These are phyloP conservation scores for Penicillium subrubescens DNA, from an alignment of 495 filamentous ascomycete genomes.

Conservation along the genomic window DNA sequence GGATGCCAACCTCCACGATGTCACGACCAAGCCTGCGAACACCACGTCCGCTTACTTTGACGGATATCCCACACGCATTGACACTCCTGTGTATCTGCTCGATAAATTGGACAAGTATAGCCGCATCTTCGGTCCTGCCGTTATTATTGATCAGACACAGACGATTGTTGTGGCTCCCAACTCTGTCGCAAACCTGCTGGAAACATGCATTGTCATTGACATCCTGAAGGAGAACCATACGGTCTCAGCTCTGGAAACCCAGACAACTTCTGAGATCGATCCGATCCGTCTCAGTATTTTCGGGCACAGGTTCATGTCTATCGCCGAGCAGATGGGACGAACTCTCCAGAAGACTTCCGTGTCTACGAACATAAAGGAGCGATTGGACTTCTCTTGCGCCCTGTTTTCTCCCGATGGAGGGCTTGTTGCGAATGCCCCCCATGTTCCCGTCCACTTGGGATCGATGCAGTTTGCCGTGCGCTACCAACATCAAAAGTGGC, in stretches of 20 bases:
- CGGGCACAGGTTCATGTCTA: constrained; percentile 97
- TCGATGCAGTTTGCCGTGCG: constrained; percentile 94
- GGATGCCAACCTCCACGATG: constrained; percentile 34
- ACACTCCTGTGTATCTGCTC: constrained; percentile 85
- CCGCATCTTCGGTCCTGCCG: constrained; percentile 79
- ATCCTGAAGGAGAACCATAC: constrained; percentile 42
- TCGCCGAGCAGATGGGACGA: constrained; percentile 96
- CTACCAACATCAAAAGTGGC: constrained; percentile 91
- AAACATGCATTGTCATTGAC: constrained; percentile 54
- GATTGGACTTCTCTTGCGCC: constrained; percentile 94
- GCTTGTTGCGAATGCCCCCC: constrained; percentile 91
- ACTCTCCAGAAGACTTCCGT: constrained; percentile 97
- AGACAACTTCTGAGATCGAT: constrained; percentile 64
- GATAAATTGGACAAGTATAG: constrained; percentile 76
- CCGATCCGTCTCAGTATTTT: constrained; percentile 96
- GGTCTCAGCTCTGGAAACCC: neutral
- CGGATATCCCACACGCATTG: constrained; percentile 66
- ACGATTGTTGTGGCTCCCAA: constrained; percentile 90
- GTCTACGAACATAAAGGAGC: constrained; percentile 97
- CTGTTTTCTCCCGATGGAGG: constrained; percentile 91
- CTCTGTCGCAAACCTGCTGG: constrained; percentile 54
- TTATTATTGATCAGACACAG: constrained; percentile 93
- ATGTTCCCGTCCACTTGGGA: constrained; percentile 91
- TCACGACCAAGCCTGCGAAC: constrained; percentile 30
- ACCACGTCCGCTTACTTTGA: constrained; percentile 51